Evolutionary conservation across 805 yeast genomes (phyloP), one percentile per base, ranked within the genome.

Genomic region (Metschnikowia dekortorum): DNA sequence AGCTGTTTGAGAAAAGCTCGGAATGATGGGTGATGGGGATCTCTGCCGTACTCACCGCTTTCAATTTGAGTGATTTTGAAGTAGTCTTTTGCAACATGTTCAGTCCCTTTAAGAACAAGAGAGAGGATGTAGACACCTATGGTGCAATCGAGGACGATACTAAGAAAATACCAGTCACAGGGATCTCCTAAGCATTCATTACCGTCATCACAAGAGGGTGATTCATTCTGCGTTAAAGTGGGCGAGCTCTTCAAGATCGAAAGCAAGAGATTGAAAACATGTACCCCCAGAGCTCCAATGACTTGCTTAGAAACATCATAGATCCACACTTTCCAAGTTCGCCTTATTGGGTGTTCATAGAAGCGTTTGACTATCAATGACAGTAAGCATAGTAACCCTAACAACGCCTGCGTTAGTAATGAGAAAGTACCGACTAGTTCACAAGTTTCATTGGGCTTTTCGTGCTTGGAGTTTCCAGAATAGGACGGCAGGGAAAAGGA

Each of bases 81-180:
- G 45, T 79, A 79, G 37, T 68, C 50, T n/a, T 79, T 68, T 22
- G 80, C 75, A 2, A 76, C 57, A 32, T 60, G 61, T 54, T 71
- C 72, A 18, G 80, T 79, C 2, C 73, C 48, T 13, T 65, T 68
- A 62, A 84, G 85, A 1, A 83, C 71, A 2, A 73, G 53, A 51
- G 78, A 78, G 30, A 91, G 73, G 2, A 92, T 79, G 6, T 95
- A 95, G 2, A 92, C 92, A 0, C 99, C 99, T 6, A 91, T 77
- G 0, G 99, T 92, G 39, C 98, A 91, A 66, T 92, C 99, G 63
- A 92, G 80, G 30, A 92, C 75, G 36, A 92, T 79, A 61, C 88
- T 92, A 48, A 94, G 72, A 62, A 92, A 92, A 70, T 94, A 92
- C 94, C 97, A 94, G 58, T 89, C 92, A 67, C 98, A 94, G 7